These are phyloP conservation scores for Metschnikowia kunwiensis DNA, from an alignment of 805 yeast genomes.

Conservation along the genomic window DNA sequence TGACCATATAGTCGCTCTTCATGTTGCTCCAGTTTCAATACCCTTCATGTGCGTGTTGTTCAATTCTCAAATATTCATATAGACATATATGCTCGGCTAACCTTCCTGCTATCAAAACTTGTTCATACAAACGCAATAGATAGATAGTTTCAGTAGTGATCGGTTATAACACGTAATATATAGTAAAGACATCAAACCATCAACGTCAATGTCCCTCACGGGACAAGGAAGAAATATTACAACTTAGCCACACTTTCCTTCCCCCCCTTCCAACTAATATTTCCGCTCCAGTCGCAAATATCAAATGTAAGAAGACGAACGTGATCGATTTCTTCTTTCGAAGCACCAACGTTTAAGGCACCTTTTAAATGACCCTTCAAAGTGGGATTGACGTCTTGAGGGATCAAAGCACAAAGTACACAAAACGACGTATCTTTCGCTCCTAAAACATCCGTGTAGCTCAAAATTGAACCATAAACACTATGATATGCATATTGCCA, in stretches of 20 bases:
- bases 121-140: background rate
- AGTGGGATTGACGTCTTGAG: constrained; percentile 93
- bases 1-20: background rate
- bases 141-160: too few relatives aligned
- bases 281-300: constrained; percentile 72
- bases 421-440: constrained; percentile 74
- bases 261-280: constrained; percentile 47
- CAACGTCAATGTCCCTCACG: too few relatives aligned
- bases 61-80: too few relatives aligned
- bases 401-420: constrained; percentile 75
- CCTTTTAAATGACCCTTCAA: constrained; percentile 88
- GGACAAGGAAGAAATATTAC: too few relatives aligned
- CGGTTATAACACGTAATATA: too few relatives aligned
- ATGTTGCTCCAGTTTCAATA: background rate
- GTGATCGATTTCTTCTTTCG: constrained; percentile 57
- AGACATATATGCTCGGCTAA: too few relatives aligned
- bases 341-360: constrained; percentile 75
- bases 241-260: constrained; percentile 54
- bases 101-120: too few relatives aligned
- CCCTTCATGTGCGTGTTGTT: too few relatives aligned
- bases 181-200: too few relatives aligned
- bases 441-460: constrained; percentile 58
- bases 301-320: constrained; percentile 61
- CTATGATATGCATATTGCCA: constrained; percentile 69
- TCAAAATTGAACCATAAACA: constrained; percentile 75